Percentiles rank a stretch among this genome's conserved stretches.
Conservation (phyloP, 225 moss, liverwort and hornwort genomes). For the Lunularia cruciata region DNA sequence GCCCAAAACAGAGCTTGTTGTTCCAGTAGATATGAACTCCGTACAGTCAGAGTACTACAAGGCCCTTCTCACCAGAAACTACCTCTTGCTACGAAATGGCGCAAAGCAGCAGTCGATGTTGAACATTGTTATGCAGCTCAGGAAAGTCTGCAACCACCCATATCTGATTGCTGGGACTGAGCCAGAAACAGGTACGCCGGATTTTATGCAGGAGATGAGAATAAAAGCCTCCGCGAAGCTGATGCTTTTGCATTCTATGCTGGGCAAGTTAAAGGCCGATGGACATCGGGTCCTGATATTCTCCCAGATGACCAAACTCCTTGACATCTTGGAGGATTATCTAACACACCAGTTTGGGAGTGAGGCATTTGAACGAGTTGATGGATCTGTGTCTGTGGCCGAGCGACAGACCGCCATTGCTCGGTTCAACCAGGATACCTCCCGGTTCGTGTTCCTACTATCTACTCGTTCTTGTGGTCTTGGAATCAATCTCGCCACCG, state of each 20-base stretch:
- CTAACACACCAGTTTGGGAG: slow-evolving; percentile 63
- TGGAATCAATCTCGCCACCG: slow-evolving; percentile 70
- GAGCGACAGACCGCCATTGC: slow-evolving; percentile 63
- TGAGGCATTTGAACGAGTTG: slow-evolving; percentile 74
- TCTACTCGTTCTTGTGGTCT: slow-evolving; percentile 74
- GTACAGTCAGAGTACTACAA: slow-evolving; percentile 81
- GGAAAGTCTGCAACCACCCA: slow-evolving; percentile 90
- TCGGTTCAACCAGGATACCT: slow-evolving; percentile 78
- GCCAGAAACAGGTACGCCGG: slow-evolving; percentile 60
- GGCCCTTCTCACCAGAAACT: slow-evolving; percentile 73
- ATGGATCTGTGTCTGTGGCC: slow-evolving; percentile 60
- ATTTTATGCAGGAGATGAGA: slow-evolving; percentile 71
- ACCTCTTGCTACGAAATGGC: slow-evolving; percentile 66
- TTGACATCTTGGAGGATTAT: slow-evolving; percentile 83
- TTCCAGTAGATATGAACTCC: slow-evolving; percentile 67
- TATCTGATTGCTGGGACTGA: slow-evolving; percentile 67
- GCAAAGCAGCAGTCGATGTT: slow-evolving; percentile 68
- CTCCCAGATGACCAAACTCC: slow-evolving; percentile 71
- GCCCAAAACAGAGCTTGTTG: slow-evolving; percentile 62
- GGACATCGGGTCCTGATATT: slow-evolving; percentile 80
- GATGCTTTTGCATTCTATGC: slow-evolving; percentile 79
- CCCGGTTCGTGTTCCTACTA: slow-evolving; percentile 85
- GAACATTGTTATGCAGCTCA: slow-evolving; percentile 73
- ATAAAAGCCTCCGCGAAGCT: slow-evolving; percentile 89
- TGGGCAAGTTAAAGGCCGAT: slow-evolving; percentile 62